Conservation (phyloP, 2,329 filamentous ascomycete species). For the Curvularia spicifera region DNA sequence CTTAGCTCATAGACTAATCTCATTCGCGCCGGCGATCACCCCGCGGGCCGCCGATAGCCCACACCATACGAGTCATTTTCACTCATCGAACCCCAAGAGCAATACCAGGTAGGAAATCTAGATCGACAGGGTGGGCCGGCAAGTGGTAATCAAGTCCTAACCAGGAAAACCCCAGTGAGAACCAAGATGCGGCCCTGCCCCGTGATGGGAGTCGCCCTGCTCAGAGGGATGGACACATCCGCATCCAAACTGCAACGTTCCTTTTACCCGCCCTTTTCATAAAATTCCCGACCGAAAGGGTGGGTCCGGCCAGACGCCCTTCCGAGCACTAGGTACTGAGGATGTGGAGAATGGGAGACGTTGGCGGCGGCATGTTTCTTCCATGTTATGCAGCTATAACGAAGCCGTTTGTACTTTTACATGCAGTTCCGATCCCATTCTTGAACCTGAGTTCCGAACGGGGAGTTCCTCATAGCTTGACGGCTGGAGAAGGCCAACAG, state of each 20-base stretch:
- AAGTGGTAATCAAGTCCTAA: not conserved
- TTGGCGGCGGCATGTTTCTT: not conserved
- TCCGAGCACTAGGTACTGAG: not conserved
- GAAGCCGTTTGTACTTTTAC: not conserved
- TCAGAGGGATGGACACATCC: not conserved
- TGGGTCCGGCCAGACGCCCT: not conserved
- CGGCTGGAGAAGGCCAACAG: not conserved
- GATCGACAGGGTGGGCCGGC: not conserved
- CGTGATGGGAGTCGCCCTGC: not conserved
- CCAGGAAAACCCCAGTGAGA: not conserved
- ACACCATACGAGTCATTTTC: not conserved
- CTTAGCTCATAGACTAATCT: not conserved
- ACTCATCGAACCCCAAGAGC: not conserved
- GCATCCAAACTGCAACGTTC: not conserved
- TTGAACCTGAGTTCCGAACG: not conserved
- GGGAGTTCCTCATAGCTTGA: not conserved
- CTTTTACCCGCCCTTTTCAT: not conserved
- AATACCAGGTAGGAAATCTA: not conserved
- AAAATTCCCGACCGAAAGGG: not conserved
- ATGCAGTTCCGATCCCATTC: not conserved
- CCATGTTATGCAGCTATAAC: not conserved
- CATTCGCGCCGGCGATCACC: not conserved
- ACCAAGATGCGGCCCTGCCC: not conserved
- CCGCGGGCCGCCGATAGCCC: not conserved
- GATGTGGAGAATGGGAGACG: not conserved